Evolutionary conservation across 345 rosid species (phyloP).

Genomic region (Eucalyptus grandis): DNA sequence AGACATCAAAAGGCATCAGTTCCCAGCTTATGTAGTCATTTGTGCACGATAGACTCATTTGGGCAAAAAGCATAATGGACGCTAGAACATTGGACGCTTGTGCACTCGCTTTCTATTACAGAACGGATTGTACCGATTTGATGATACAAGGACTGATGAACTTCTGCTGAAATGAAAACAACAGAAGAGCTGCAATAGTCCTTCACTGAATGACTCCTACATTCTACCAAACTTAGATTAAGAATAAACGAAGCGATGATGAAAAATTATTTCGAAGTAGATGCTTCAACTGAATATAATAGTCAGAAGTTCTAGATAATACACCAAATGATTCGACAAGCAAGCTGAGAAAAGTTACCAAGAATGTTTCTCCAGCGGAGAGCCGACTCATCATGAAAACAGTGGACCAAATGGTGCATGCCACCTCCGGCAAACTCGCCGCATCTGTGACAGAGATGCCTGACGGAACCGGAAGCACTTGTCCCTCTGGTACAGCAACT

Average conservation of each 20-base stretch:
- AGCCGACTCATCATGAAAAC: slow-evolving; percentile 63
- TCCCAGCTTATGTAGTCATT: background rate
- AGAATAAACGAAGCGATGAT: background rate
- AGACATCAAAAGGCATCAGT: background rate
- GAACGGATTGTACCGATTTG: background rate
- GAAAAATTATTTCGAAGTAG: background rate
- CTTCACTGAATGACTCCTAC: background rate
- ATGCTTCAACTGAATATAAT: background rate
- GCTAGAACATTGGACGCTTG: background rate
- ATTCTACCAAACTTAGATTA: background rate
- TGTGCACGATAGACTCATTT: background rate
- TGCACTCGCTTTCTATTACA: background rate
- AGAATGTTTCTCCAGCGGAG: slow-evolving; percentile 50
- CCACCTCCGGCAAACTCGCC: slow-evolving; percentile 68
- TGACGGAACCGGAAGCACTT: slow-evolving; percentile 46
- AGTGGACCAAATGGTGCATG: slow-evolving; percentile 87
- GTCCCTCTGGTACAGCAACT: slow-evolving; percentile 65
- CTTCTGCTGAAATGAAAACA: background rate
- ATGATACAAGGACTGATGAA: background rate
- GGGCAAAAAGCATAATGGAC: background rate
- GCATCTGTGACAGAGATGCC: slow-evolving; percentile 65
- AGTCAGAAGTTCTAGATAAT: background rate
- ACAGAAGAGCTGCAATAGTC: background rate
- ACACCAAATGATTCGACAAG: background rate
- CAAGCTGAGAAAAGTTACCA: slow-evolving; percentile 23